Base-by-base conservation (phyloP, 495 filamentous ascomycete genomes). In the Trichoderma orchidacearum region DNA sequence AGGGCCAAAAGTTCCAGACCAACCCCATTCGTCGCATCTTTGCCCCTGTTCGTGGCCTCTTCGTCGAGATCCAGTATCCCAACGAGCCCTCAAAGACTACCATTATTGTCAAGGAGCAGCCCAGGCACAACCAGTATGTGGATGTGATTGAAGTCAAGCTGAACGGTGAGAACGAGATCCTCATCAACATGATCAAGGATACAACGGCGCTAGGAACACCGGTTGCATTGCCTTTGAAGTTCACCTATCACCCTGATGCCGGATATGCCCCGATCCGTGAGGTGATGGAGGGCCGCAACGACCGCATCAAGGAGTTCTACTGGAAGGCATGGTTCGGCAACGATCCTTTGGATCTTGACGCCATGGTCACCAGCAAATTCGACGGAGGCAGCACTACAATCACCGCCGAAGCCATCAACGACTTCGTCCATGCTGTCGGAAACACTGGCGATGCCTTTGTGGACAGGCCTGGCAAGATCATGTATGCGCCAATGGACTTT, bases 401-500 rank as follows among this genome's bases (percentile, higher is more conserved):
- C 61, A 96, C 90, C 12, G 82, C 83, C 48, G 86, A 95, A 61
- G 90, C 86, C 54, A 96, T 98, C 66, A 92, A 92, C 56, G 94
- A 98, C 72, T 98, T 98, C 61, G 90, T 98, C 15, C 91, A 98
- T 66, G 94, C 93, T 41, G 93, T 98, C 58, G 90, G 93, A 45
- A 98, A 98, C 70, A 97, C 90, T 12, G 90, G 93, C 30, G 93
- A 97, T 66, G 93, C 94, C n/a, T 98, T 97, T 59, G 92, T 98
- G 45, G 91, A 97, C 57, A 83, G 92, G 25, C 92, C 92, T 50
- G 94, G 90, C 56, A 97, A 96, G 74, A 86, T 88, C 64, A 87
- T 95, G 62, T 91, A 83, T 62, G 94, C 93, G 21, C 93, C 94
- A 36, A 99, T 98, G 93, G 93, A 98, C 68, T 95, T 95, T 62